Evolutionary conservation across 78 protist genomes (phyloP), one percentile per base, ranked within the genome.

Genomic region (Bodo saltans): DNA sequence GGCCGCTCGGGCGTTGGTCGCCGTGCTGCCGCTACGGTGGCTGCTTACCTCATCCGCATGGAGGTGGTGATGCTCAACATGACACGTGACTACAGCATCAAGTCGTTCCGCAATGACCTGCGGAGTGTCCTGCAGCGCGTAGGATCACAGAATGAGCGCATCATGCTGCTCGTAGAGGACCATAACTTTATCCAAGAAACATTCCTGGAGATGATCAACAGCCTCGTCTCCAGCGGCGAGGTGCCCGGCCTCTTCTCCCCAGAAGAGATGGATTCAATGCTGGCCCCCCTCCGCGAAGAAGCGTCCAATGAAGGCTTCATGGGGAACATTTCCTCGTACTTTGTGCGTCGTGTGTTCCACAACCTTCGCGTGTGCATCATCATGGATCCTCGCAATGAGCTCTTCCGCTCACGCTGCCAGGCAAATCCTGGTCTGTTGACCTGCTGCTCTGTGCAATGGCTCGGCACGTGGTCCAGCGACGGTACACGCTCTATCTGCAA

Each of bases 221-320:
- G 87, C 25, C 90, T 94, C 42, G 68, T 94, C 27, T 26, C 88
- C 79, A 0, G 91, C 23, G 95, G 94, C 37, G 97, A 94, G 73
- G 85, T 94, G n/a, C 93, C 93, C 0, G 97, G 97, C 0, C 89
- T 94, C 60, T 94, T 70, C 89, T 23, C 81, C 69, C 39, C 86
- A 32, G 90, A 89, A 74, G 96, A 93, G 80, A 68, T 91, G 34
- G 96, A 91, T 25, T 42, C 78, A 53, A 25, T 89, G 72, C 83
- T 87, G 1, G 47, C 52, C 28, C 87, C 91, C 3, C 85, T 91
- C 67, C 68, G 85, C 70, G 84, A 83, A 17, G 74, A 71, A 17
- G 60, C 60, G 60, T 8, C 60, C n/a, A 17, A 8, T 17, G 40
- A 37, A 17, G 74, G 40, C 40, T 8, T 8, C 40, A 17, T 8